Percentiles rank a stretch among this genome's conserved stretches.
These are phyloP conservation scores for Crepidotus variabilis DNA, from an alignment of 768 basidiomycete species.

Conservation along the genomic window DNA sequence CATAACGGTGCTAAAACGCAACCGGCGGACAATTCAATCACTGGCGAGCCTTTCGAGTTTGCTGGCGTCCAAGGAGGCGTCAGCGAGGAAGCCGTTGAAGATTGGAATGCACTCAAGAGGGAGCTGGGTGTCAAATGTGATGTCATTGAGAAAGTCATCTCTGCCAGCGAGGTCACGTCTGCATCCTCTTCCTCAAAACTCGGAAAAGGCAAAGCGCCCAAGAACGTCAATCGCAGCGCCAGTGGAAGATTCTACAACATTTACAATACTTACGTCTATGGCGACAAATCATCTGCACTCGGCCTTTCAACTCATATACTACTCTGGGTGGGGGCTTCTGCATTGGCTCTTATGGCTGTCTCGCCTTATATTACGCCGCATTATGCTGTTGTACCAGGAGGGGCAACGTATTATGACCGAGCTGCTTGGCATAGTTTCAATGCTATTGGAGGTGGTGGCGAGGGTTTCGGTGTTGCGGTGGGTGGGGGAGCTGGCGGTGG, in stretches of 20 bases:
- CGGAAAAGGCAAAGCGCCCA: slow-evolving; percentile 10
- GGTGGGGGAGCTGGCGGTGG: slow-evolving; percentile 54
- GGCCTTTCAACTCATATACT: slow-evolving; percentile 39
- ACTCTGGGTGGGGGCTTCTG: slow-evolving; percentile 60
- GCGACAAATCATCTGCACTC: slow-evolving; percentile 33
- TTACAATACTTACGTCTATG: slow-evolving; percentile 70
- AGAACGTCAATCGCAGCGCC: slow-evolving; percentile 26
- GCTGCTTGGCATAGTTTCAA: slow-evolving; percentile 80
- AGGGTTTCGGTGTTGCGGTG: slow-evolving; percentile 35
- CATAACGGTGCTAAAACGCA: slow-evolving; percentile 56
- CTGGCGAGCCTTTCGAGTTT: slow-evolving; percentile 30
- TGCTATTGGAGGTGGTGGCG: slow-evolving; percentile 61
- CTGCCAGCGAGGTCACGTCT: slow-evolving; percentile 10
- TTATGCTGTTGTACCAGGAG: slow-evolving; percentile 52
- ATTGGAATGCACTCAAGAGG: slow-evolving; percentile 77
- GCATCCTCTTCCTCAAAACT: slow-evolving; percentile 7
- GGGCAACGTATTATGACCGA: slow-evolving; percentile 71
- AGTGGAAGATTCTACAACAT: slow-evolving; percentile 74
- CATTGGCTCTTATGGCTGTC: slow-evolving; percentile 57
- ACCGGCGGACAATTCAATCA: slow-evolving; percentile 57
- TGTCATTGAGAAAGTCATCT: slow-evolving; percentile 73
- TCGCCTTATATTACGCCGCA: slow-evolving; percentile 59
- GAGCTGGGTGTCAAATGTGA: slow-evolving; percentile 75
- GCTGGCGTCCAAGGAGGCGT: slow-evolving; percentile 48
- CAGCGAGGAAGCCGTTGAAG: slow-evolving; percentile 63